Evolutionary conservation across 371 early-diverging fungal genomes (phyloP), one percentile per base, ranked within the genome.

Genomic region (Mortierella sp.): DNA sequence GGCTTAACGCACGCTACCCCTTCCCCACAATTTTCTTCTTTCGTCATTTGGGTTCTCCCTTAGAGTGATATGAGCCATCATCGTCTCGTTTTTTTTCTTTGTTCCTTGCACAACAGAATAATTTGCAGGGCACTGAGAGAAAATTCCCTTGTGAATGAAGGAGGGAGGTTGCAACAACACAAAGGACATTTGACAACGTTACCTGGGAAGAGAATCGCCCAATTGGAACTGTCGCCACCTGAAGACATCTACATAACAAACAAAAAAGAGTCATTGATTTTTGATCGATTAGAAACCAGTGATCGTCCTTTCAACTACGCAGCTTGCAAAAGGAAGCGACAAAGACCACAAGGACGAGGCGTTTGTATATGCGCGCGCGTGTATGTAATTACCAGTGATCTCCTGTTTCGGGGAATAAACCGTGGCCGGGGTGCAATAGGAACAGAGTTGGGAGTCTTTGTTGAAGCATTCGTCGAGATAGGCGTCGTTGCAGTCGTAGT

Each of bases 1-100:
- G 58, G 58, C 34, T 55, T 31, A 16, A 40, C 55, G 31, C 55
- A 53, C 13, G 47, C 45, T 41, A n/a, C 19, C 44, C 43, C 64
- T 79, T 80, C 80, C 73, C 80, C 80, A 80, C 76, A 80, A n/a
- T 80, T 80, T 80, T 76, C 80, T 80, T 76, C 73, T 80, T 80
- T 80, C 53, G 76, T 71, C 73, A 41, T 73, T 76, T 76, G 76
- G 58, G 76, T 80, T 75, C 53, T 52, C 24, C 64, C 53, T 40
- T 66, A 14, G 13, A 10, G 26, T 40, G 43, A 37, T 70, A 29
- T 58, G 58, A 58, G 58, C 58, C 34, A 29, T 50, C 65, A 26
- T 45, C 31, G 9, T 48, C n/a, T 10, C 48, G 7, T 43, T 31
- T 44, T 37, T 55, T 24, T 61, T n/a, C 53, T 61, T 43, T 24